Base-by-base conservation (phyloP, 257 asterid genomes). In the Cynanchum wilfordii region DNA sequence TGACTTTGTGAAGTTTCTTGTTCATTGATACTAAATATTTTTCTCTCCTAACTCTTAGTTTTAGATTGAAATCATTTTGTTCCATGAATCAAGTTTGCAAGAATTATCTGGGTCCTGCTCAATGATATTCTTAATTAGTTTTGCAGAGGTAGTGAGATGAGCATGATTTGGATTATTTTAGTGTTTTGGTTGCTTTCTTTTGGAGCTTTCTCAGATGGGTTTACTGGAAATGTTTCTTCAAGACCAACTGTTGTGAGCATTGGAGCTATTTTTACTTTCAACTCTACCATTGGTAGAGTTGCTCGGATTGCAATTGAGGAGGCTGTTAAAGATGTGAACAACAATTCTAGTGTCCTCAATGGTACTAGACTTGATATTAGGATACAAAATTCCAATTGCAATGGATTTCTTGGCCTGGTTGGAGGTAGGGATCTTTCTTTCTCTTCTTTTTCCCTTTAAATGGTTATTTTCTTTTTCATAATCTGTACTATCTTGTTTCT, bases 301-400 rank as follows among this genome's bases (percentile, higher is more conserved):
- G 96, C 98, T 62, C 86, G 87, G 90, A 79, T 95, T 76, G 98
- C 99, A 1, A 87, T 95, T 44, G 88, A 90, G 79, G 98, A 91
- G 85, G 99, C 97, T 36, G 90, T 91, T 49, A 95, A 89, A 84
- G 98, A 91, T 76, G 90, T 95, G 62, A 95, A 95, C 79, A 75
- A 89, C 57, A 65, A 95, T 77, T 81, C 96, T 1, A 84, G 80
- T 64, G 82, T 91, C 70, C 98, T 95, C 77, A 77, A 19, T 0
- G 96, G 90, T 54, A 87, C 98, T 17, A 72, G 80, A 78, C 86
- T 95, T 40, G 71, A 78, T 29, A 79, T 90, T 51, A 69, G 66
- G 30, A 76, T 82, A 78, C 82, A 71, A 56, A 78, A 84, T 76
- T 80, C 96, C 78, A 91, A 90, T 67, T 94, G 98, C 96, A 89